Conservation (phyloP, 2,329 filamentous ascomycete genomes). For the Clonostachys chloroleuca region DNA sequence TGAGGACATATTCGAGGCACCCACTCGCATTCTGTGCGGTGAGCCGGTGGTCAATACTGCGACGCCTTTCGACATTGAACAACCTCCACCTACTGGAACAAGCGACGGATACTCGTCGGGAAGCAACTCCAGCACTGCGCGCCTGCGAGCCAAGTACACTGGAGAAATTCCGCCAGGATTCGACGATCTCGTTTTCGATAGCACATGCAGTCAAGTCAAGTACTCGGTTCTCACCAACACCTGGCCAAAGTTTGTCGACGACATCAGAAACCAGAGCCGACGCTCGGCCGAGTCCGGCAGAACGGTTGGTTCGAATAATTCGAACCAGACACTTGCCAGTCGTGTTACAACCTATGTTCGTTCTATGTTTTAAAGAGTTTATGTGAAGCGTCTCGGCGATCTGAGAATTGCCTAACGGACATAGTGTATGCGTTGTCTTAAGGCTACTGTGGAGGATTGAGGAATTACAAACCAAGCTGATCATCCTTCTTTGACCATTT, state of each 20-base stretch:
- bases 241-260: slow-evolving; percentile 48
- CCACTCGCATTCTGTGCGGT: slow-evolving; percentile 40
- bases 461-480: too few species aligned
- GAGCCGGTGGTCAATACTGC: slow-evolving; percentile 23
- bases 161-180: slow-evolving; percentile 44
- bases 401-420: too few species aligned
- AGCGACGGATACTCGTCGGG: neutral
- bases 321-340: too few species aligned
- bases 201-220: slow-evolving; percentile 54
- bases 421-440: too few species aligned
- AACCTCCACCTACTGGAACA: neutral
- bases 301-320: too few species aligned
- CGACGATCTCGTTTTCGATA: slow-evolving; percentile 49
- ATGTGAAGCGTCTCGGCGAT: too few species aligned
- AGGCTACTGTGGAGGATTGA: too few species aligned
- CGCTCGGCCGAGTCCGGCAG: too few species aligned
- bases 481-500: too few species aligned
- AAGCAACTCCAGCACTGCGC: neutral
- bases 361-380: too few species aligned
- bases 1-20: slow-evolving; percentile 49
- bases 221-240: slow-evolving; percentile 66
- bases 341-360: too few species aligned
- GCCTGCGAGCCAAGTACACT: slow-evolving; percentile 13
- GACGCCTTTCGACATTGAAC: slow-evolving; percentile 33
- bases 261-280: neutral